Conservation (phyloP, 192 early-diverging fungal genomes). For the Powellomyces hirtus region DNA sequence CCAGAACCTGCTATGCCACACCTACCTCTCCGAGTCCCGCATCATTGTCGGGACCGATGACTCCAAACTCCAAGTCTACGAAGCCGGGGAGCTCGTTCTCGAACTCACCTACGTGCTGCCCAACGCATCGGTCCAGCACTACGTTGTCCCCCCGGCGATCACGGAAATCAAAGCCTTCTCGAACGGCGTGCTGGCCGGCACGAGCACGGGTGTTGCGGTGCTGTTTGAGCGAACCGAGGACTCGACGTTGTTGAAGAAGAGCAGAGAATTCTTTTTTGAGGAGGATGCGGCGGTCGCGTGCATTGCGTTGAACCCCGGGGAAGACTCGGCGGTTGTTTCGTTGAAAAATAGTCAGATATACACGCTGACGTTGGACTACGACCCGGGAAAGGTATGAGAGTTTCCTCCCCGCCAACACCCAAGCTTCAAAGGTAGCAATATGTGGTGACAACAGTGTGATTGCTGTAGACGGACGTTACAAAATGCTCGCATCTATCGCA, state of each 20-base stretch:
- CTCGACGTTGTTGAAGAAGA: constrained; percentile 36
- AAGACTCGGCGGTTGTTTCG: constrained; percentile 46
- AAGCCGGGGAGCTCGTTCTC: constrained; percentile 49
- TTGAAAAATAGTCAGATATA: constrained; percentile 47
- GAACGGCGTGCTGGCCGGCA: constrained; percentile 45
- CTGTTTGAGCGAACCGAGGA: constrained; percentile 51
- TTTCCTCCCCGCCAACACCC: neutral
- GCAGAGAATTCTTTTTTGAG: constrained; percentile 35
- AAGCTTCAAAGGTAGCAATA: no score
- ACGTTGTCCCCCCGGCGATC: constrained; percentile 34
- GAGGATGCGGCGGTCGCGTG: constrained; percentile 37
- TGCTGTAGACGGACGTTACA: constrained; percentile 38
- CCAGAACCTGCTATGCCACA: constrained; percentile 49
- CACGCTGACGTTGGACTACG: constrained; percentile 23
- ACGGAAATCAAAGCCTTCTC: constrained; percentile 34
- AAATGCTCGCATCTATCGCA: constrained; percentile 47
- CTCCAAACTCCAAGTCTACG: constrained; percentile 50
- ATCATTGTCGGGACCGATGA: constrained; percentile 52
- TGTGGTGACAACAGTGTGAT: neutral
- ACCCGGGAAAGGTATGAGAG: constrained; percentile 32
- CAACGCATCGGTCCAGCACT: neutral
- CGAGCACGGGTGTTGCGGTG: constrained; percentile 38
- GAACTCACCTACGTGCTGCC: constrained; percentile 37
- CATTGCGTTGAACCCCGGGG: constrained; percentile 45
- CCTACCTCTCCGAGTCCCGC: constrained; percentile 47